Evolutionary conservation across 805 yeast genomes (phyloP), one percentile per base, ranked within the genome.

Genomic region (Cyberlindnera petersonii): DNA sequence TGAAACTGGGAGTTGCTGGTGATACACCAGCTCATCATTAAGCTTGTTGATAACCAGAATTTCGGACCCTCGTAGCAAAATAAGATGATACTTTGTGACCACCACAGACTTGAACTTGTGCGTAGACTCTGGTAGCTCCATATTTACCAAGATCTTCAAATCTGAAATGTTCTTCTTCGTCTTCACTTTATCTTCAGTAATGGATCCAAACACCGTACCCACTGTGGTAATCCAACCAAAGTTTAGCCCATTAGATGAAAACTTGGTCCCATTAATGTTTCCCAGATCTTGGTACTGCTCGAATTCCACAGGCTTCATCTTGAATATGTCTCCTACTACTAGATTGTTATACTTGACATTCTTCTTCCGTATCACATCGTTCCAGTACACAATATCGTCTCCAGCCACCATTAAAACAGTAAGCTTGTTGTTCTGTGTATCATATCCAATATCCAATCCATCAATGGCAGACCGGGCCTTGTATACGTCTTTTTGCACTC

Each of bases 1-100:
- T 18, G 52, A 53, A 37, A 41, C 50, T 29, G 61, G 68, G 4
- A 76, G 56, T 2, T 64, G 55, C 27, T 69, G 69, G 26, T 67
- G 63, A 35, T 60, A 69, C 2, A 72, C 74, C 5, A 70, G 53
- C 33, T 71, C 60, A 39, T 72, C 74, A 44, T 69, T 75, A 24
- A 82, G 56, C 40, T 75, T 74, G 47, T 78, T 80, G 29, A 71
- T 66, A 1, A 69, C 50, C 5, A 77, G 43, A 15, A 71, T 53
- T 36, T 69, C 69, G 3, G 61, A 50, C 2, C 69, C 71, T 11
- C 72, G 57, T 4, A 80, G 55, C 5, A 76, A 43, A 1, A 80
- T 44, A 3, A 79, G 49, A 53, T 81, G 84, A 47, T 71, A 82
- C 33, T 70, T 67, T 0, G 84, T 71, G 20, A 82, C 48, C 2